Conservation (phyloP, 495 filamentous ascomycete species). For the Penicillium canescens region DNA sequence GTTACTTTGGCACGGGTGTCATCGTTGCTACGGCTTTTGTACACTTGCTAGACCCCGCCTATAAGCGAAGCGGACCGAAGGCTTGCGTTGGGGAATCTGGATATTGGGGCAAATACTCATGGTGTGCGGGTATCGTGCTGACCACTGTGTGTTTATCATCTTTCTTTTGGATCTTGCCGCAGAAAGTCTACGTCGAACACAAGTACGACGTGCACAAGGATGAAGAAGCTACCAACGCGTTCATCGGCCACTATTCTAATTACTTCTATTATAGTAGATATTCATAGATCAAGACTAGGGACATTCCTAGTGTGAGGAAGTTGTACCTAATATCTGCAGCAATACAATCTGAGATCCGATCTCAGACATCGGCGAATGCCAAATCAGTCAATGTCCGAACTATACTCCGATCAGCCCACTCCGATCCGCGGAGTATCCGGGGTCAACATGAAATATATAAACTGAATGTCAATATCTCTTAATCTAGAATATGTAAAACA, state of each 20-base stretch:
- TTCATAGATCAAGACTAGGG: too few species aligned
- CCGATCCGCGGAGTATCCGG: constrained; percentile 10
- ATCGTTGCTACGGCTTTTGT: constrained; percentile 71
- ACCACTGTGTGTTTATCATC: constrained; percentile 25
- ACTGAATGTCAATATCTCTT: too few species aligned
- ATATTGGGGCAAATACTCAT: constrained; percentile 43
- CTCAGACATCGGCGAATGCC: too few species aligned
- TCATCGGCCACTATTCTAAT: neutral
- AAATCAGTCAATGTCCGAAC: too few species aligned
- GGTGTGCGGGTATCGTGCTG: constrained; percentile 39
- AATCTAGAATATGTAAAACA: neutral
- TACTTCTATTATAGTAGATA: too few species aligned
- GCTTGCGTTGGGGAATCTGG: constrained; percentile 53
- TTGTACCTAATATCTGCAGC: too few species aligned
- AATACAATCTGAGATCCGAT: too few species aligned
- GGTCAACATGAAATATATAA: neutral
- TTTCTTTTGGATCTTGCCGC: constrained; percentile 41
- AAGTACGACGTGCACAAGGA: constrained; percentile 44
- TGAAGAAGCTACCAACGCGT: constrained; percentile 20
- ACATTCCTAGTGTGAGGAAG: too few species aligned
- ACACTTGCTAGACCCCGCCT: constrained; percentile 52
- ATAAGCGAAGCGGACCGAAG: constrained; percentile 49
- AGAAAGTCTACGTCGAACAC: constrained; percentile 52
- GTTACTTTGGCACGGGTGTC: constrained; percentile 70
- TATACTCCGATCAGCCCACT: neutral